phyloP scores from a whole-genome alignment of 1,139 yeast genomes.

The Yamadazyma siamensis region DNA sequence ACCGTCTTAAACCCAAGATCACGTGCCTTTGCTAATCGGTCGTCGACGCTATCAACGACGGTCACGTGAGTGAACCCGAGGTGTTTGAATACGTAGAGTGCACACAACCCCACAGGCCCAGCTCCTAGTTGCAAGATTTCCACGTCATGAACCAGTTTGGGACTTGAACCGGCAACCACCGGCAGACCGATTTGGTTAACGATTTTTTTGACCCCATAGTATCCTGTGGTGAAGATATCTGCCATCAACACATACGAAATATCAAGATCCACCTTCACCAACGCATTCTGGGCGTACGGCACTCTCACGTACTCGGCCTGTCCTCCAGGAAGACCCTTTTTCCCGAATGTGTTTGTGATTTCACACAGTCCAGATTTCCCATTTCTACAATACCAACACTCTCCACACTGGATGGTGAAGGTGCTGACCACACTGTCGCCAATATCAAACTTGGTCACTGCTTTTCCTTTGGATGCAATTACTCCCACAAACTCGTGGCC shows the following conservation, averaged over 20 bases:
- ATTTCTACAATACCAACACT: slow-evolving; percentile 51
- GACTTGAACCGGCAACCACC: slow-evolving; percentile 4
- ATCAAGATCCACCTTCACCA: slow-evolving; percentile 35
- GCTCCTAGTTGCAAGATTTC: slow-evolving; percentile 54
- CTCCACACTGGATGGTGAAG: slow-evolving; percentile 55
- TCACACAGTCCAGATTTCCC: slow-evolving; percentile 55
- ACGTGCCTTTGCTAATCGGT: slow-evolving; percentile 44
- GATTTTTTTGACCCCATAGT: slow-evolving; percentile 52
- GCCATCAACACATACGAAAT: slow-evolving; percentile 57
- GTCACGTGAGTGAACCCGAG: slow-evolving; percentile 46
- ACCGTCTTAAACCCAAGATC: slow-evolving; percentile 44
- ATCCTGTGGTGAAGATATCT: slow-evolving; percentile 66
- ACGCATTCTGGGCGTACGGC: slow-evolving; percentile 53
- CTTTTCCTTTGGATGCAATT: slow-evolving; percentile 35
- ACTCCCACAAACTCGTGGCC: slow-evolving; percentile 53
- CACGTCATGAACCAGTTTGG: slow-evolving; percentile 26
- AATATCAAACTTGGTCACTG: slow-evolving; percentile 28
- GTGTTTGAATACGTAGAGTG: slow-evolving; percentile 43
- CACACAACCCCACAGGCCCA: slow-evolving; percentile 66
- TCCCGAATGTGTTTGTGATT: slow-evolving; percentile 52
- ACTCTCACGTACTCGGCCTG: slow-evolving; percentile 60
- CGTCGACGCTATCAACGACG: slow-evolving; percentile 50
- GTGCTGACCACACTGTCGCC: slow-evolving; percentile 50
- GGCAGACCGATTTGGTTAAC: slow-evolving; percentile 41
- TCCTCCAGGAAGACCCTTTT: slow-evolving; percentile 52